Evolutionary conservation across 108 stramenopile species (phyloP).

Genomic region (Nitzschia sp.): DNA sequence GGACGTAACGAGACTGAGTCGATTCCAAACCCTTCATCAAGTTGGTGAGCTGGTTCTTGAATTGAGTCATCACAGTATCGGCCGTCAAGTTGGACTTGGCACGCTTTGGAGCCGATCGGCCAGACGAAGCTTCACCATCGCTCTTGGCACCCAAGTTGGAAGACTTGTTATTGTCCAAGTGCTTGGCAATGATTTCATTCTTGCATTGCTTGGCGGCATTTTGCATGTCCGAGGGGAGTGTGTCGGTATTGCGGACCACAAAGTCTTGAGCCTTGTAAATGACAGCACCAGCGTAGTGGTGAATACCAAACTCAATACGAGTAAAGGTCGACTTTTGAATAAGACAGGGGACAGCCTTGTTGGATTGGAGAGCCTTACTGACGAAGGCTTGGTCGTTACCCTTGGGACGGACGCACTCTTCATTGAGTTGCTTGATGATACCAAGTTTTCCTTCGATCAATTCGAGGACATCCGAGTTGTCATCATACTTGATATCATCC

Average conservation of each 20-base stretch:
- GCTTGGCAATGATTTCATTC: slow-evolving; percentile 51
- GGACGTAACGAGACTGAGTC: slow-evolving; percentile 86
- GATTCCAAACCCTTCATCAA: slow-evolving; percentile 69
- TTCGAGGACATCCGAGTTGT: slow-evolving; percentile 91
- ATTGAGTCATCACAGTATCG: slow-evolving; percentile 80
- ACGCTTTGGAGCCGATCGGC: slow-evolving; percentile 39
- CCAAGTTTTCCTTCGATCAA: slow-evolving; percentile 93
- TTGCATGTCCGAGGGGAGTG: slow-evolving; percentile 70
- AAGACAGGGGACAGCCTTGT: slow-evolving; percentile 56
- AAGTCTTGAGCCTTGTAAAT: slow-evolving; percentile 84
- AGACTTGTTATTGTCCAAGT: slow-evolving; percentile 30
- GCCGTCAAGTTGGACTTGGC: slow-evolving; percentile 50
- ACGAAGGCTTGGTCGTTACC: slow-evolving; percentile 88
- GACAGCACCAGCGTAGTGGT: slow-evolving; percentile 94
- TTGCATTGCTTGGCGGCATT: slow-evolving; percentile 47
- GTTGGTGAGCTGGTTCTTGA: slow-evolving; percentile 68
- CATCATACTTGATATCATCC: slow-evolving; percentile 86
- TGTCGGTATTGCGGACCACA: slow-evolving; percentile 85
- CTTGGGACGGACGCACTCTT: slow-evolving; percentile 91
- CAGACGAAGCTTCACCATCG: slow-evolving; percentile 8
- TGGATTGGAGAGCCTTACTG: slow-evolving; percentile 55
- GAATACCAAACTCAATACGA: slow-evolving; percentile 79
- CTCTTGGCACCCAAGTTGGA: slow-evolving; percentile 47
- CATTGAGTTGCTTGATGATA: slow-evolving; percentile 91
- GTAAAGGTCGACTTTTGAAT: slow-evolving; percentile 47